Evolutionary conservation across 1,284 basidiomycete species (phyloP).

Genomic region (Pterulicium gracile): DNA sequence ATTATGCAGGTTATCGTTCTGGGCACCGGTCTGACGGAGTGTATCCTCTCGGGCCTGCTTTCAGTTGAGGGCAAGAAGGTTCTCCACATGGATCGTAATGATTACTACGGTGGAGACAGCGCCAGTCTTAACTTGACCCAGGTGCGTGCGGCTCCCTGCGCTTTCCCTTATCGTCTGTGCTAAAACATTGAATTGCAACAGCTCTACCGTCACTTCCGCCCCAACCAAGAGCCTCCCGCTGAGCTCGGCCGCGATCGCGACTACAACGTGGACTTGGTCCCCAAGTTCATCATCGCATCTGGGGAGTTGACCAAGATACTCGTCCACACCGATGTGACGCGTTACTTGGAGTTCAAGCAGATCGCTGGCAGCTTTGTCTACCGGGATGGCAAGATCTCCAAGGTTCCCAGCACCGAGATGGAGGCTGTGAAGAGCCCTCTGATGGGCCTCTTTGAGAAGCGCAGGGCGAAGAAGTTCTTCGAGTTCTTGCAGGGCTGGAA

Average conservation of each 20-base stretch:
- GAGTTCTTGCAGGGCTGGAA: constrained; percentile 95
- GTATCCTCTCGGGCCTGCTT: constrained; percentile 91
- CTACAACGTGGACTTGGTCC: constrained; percentile 92
- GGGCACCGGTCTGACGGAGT: constrained; percentile 96
- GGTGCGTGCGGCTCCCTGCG: constrained; percentile 33
- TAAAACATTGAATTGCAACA: constrained; percentile 22
- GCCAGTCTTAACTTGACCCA: constrained; percentile 97
- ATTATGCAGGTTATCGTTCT: constrained; percentile 77
- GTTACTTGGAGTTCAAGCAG: constrained; percentile 99
- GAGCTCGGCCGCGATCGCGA: constrained; percentile 90
- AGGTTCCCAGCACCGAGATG: constrained; percentile 96
- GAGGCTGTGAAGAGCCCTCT: constrained; percentile 92
- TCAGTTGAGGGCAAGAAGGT: constrained; percentile 99
- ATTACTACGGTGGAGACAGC: constrained; percentile 98
- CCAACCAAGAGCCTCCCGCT: constrained; percentile 55
- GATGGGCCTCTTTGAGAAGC: constrained; percentile 99
- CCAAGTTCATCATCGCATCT: constrained; percentile 97
- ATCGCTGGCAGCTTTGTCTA: constrained; percentile 98
- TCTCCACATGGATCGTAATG: constrained; percentile 98
- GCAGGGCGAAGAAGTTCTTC: constrained; percentile 98
- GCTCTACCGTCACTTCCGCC: constrained; percentile 96
- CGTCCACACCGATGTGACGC: constrained; percentile 97
- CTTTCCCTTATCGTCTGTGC: constrained; percentile 6
- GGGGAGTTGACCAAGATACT: constrained; percentile 98
- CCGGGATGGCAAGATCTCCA: constrained; percentile 93